phyloP scores from a whole-genome alignment of 257 asterid genomes.

The Misopates orontium region DNA sequence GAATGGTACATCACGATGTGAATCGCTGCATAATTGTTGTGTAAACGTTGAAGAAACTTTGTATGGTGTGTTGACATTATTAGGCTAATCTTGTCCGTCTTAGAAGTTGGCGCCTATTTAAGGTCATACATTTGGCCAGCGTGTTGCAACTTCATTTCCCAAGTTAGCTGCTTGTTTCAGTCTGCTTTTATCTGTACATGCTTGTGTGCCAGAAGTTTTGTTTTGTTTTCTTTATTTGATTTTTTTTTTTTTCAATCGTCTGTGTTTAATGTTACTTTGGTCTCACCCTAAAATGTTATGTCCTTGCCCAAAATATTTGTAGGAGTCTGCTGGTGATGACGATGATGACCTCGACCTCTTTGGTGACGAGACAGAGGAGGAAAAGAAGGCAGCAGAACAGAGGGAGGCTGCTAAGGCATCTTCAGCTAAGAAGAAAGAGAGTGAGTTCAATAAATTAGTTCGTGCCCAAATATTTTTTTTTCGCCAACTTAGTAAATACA shows the following conservation, averaged over 20 bases:
- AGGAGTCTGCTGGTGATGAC: slow-evolving; percentile 54
- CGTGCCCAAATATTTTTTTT: too few relatives aligned
- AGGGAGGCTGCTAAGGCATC: slow-evolving; percentile 83
- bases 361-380: slow-evolving; percentile 98
- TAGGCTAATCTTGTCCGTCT: too few relatives aligned
- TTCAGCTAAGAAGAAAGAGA: slow-evolving; percentile 82
- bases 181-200: not conserved
- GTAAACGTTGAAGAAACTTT: too few relatives aligned
- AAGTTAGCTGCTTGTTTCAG: too few relatives aligned
- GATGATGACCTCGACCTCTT: slow-evolving; percentile 90
- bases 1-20: too few relatives aligned
- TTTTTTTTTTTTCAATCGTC: not conserved
- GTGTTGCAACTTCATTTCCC: too few relatives aligned
- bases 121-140: too few relatives aligned
- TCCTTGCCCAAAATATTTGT: not conserved
- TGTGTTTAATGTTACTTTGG: not conserved
- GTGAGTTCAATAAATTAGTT: slow-evolving; percentile 43
- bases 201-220: not conserved
- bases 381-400: slow-evolving; percentile 89
- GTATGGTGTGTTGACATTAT: too few relatives aligned
- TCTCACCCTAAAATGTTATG: not conserved
- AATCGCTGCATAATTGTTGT: too few relatives aligned
- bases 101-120: too few relatives aligned
- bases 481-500: not conserved
- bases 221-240: too few relatives aligned